Conservation (phyloP, 345 rosid genomes). For the Boechera retrofracta region DNA sequence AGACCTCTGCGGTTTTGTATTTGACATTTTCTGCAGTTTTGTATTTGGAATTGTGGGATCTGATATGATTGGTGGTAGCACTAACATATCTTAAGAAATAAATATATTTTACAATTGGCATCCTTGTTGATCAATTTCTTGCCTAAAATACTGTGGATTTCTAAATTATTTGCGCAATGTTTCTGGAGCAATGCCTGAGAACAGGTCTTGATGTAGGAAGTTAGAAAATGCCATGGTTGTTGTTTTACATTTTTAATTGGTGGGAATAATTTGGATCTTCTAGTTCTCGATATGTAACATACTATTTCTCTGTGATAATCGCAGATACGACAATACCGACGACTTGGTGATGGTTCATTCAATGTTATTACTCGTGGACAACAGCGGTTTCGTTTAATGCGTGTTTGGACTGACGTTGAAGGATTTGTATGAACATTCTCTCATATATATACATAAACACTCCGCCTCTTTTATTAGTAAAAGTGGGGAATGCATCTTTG, state of each 20-base stretch:
- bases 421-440: slow-evolving; percentile 71
- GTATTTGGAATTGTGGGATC: background rate
- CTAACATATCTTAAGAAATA: background rate
- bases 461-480: background rate
- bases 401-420: slow-evolving; percentile 80
- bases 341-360: slow-evolving; percentile 82
- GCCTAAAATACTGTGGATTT: background rate
- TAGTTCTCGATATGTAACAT: slow-evolving; percentile 19
- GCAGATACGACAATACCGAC: slow-evolving; percentile 88
- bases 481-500: background rate
- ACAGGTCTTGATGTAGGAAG: slow-evolving; percentile 17
- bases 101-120: background rate
- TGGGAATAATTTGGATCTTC: background rate
- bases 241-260: background rate
- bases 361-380: slow-evolving; percentile 94
- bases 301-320: slow-evolving; percentile 12
- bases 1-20: background rate
- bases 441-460: slow-evolving; percentile 7
- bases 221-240: background rate
- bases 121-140: slow-evolving; percentile 3
- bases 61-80: slow-evolving; percentile 16
- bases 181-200: slow-evolving; percentile 15
- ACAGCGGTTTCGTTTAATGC: slow-evolving; percentile 80
- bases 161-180: background rate
- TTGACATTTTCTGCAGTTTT: background rate